A percentile compares a stretch with the other conserved stretches of the same genome.
Conservation (phyloP, 2,329 filamentous ascomycete species). For the Colletotrichum godetiae region DNA sequence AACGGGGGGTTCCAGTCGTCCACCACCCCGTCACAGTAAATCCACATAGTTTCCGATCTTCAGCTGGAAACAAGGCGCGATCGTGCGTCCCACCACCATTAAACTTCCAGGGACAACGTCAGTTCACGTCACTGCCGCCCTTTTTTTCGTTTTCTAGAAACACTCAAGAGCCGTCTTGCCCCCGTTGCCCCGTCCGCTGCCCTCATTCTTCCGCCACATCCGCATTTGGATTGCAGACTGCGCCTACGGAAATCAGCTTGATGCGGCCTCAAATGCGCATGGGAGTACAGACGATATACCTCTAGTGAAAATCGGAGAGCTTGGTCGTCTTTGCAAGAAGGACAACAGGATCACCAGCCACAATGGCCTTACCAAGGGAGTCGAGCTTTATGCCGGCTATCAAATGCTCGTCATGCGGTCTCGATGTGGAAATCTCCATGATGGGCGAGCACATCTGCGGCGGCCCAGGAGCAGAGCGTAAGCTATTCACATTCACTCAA, state of each 20-base stretch:
- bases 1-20: constrained; percentile 6
- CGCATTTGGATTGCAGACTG: constrained; percentile 6
- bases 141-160: constrained; percentile 26
- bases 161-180: constrained; percentile 27
- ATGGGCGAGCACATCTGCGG: constrained; percentile 88
- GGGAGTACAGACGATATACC: constrained; percentile 10
- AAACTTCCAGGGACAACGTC: constrained; percentile 21
- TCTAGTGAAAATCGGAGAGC: constrained; percentile 9
- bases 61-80: constrained; percentile 30
- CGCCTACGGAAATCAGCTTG: constrained; percentile 17
- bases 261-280: constrained; percentile 27
- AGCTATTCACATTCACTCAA: constrained; percentile 19
- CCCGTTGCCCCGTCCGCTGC: not conserved
- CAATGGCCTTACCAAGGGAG: constrained; percentile 66
- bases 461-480: constrained; percentile 58
- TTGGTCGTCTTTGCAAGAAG: not conserved
- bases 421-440: constrained; percentile 83
- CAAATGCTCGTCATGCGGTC: constrained; percentile 86
- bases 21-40: constrained; percentile 25
- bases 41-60: constrained; percentile 31
- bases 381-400: constrained; percentile 83
- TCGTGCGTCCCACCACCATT: constrained; percentile 11
- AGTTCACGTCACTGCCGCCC: constrained; percentile 26
- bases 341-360: constrained; percentile 39
- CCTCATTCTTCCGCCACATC: not conserved